A percentile compares a stretch with the other conserved stretches of the same genome.
Conservation (phyloP, 208 protist genomes). For the Naegleria fowleri region DNA sequence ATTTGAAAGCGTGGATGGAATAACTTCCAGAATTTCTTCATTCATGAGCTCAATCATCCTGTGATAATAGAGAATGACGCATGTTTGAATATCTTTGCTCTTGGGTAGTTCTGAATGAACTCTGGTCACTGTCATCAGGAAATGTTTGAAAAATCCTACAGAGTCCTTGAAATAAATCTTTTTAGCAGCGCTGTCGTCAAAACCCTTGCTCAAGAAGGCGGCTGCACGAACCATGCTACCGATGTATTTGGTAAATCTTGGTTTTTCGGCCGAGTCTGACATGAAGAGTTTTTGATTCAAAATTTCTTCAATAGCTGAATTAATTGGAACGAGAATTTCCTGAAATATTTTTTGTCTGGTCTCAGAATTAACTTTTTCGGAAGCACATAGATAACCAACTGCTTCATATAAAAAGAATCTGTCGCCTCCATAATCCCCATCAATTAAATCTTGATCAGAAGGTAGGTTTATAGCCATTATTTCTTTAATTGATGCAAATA, state of each 20-base stretch:
- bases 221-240: background rate
- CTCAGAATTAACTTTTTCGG: background rate
- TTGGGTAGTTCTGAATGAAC: background rate
- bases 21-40: background rate
- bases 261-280: background rate
- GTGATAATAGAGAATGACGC: background rate
- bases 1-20: background rate
- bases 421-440: background rate
- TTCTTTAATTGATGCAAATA: background rate
- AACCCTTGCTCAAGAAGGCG: background rate
- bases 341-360: background rate
- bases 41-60: background rate
- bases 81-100: background rate
- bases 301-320: background rate
- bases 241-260: background rate
- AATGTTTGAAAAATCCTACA: background rate
- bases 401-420: conserved; percentile 16
- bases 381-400: background rate
- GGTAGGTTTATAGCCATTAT: background rate
- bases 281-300: background rate
- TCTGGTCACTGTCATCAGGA: background rate
- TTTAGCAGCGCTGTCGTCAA: background rate
- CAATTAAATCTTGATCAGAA: background rate
- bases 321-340: background rate
- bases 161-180: background rate